Base-by-base conservation (phyloP, 495 filamentous ascomycete genomes). In the Hypoxylon crocopeplum region DNA sequence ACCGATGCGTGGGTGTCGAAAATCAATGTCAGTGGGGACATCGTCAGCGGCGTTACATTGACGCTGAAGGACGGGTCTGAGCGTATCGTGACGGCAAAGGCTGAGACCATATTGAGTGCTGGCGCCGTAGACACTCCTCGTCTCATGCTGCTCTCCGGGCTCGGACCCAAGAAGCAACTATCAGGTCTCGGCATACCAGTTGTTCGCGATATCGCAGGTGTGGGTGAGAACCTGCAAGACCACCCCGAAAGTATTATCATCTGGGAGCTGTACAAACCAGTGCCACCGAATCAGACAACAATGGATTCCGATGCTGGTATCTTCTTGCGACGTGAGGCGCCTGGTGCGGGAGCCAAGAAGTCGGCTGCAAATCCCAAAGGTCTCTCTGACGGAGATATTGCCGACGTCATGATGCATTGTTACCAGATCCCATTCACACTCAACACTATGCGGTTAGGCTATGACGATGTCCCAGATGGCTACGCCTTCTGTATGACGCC, bases 401-500 rank as follows among this genome's bases (percentile, higher is more conserved):
- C 86, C 50, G 89, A 94, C 65, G 72, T 94, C 49, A 93, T 93
- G 90, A 91, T 92, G 89, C 90, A 94, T 74, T 93, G 89, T 79
- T 93, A 93, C 73, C 90, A 94, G 72, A 92, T 92, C 50, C 90
- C 89, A 25, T 92, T 92, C 73, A 87, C 84, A 33, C 79, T 88
- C 52, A 88, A 88, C 76, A 88, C 83, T 42, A 70, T 74, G 4
- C 81, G 90, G n/a, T 77, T 93, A 5, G 90, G 90, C 37, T 92
- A 93, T 63, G 69, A 70, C n/a, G 63, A 64, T 21, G 82, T 89
- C 64, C 78, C 75, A 13, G 88, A 88, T 22, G 76, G 86, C 24
- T 84, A 92, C 66, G 90, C 90, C 48, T 94, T 94, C 75, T 93
- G 90, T 82, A 92, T 94, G 89, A 93, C 90, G 41, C 90, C 90